phyloP scores from a whole-genome alignment of 306 rosid species.

The Cucumis cinereus region DNA sequence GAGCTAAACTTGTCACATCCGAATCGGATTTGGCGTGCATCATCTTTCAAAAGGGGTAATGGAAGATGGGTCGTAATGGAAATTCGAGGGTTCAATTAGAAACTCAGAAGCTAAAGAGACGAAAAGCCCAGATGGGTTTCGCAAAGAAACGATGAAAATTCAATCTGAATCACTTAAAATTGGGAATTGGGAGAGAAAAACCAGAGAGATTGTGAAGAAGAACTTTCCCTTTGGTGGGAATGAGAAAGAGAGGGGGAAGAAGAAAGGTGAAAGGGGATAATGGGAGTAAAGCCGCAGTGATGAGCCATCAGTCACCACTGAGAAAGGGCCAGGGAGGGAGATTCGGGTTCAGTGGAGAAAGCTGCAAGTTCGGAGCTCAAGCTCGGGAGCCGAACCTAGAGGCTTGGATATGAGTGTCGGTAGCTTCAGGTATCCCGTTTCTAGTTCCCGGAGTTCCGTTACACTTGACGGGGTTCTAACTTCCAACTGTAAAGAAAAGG shows the following conservation, averaged over 20 bases:
- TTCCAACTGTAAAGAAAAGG: not conserved
- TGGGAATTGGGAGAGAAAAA: not conserved
- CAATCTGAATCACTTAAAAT: not conserved
- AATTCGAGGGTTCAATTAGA: not conserved
- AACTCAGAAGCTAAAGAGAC: not conserved
- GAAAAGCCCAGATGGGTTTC: not conserved
- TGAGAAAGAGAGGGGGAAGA: not conserved
- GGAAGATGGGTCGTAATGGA: not conserved
- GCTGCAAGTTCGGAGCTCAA: not conserved
- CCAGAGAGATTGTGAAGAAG: not conserved
- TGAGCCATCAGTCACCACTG: conserved; percentile 3
- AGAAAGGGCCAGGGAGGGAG: conserved; percentile 8
- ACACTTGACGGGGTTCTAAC: not conserved
- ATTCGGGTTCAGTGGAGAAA: conserved; percentile 10
- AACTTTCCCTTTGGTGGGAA: conserved; percentile 1
- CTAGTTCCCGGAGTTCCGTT: not conserved
- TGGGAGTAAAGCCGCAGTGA: not conserved
- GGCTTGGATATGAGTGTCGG: conserved; percentile 18
- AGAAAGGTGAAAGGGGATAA: not conserved
- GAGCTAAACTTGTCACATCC: conserved; percentile 51
- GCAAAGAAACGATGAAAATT: not conserved
- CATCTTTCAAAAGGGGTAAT: conserved; percentile 6
- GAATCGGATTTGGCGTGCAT: conserved; percentile 71
- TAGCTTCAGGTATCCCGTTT: not conserved
- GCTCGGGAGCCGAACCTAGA: conserved; percentile 12